phyloP scores from a whole-genome alignment of 2,329 filamentous ascomycete genomes.

The Colletotrichum endophyticum region DNA sequence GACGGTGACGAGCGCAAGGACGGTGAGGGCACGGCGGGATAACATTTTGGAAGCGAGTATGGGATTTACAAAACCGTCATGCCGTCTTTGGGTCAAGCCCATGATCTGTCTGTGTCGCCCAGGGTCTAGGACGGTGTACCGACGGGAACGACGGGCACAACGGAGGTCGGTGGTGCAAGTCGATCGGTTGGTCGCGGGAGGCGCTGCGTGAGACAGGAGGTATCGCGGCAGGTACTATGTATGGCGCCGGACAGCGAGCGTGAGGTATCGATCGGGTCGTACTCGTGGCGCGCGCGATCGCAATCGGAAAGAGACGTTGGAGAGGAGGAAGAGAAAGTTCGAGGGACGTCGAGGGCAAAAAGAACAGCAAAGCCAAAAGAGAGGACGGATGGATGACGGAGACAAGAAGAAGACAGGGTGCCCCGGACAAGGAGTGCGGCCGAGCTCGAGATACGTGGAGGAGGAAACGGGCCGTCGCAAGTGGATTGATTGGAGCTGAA shows the following conservation, averaged over 20 bases:
- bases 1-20: slow-evolving; percentile 29
- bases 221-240: not conserved
- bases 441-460: not conserved
- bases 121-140: not conserved
- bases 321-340: not conserved
- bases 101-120: not conserved
- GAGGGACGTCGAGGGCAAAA: not conserved
- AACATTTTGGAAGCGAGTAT: slow-evolving; percentile 25
- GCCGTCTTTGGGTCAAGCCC: slow-evolving; percentile 11
- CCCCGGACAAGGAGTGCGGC: not conserved
- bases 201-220: too few species aligned
- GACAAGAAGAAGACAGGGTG: not conserved
- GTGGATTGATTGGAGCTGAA: not conserved
- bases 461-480: not conserved
- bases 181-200: not conserved
- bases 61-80: slow-evolving; percentile 12
- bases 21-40: slow-evolving; percentile 30
- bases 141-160: not conserved
- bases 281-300: not conserved
- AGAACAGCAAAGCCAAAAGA: not conserved
- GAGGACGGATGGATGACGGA: not conserved
- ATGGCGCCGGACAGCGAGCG: not conserved
- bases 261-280: not conserved
- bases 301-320: not conserved
- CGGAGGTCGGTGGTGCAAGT: not conserved